These are phyloP conservation scores for Sporothrix humicola DNA, from an alignment of 2,329 filamentous ascomycete genomes.

Conservation along the genomic window DNA sequence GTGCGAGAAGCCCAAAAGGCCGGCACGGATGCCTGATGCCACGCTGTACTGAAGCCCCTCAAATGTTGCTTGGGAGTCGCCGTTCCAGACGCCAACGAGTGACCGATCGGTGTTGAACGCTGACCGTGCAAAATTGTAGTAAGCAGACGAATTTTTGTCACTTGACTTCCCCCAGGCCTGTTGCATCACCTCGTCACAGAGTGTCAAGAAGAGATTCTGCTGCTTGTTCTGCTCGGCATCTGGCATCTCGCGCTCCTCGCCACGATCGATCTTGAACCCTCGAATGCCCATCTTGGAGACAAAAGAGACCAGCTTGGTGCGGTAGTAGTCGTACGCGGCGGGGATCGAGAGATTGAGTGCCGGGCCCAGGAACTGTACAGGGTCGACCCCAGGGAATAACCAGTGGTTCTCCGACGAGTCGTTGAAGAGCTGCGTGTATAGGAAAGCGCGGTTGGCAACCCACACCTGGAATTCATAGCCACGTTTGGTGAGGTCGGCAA, in stretches of 20 bases:
- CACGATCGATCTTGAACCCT: constrained; percentile 49
- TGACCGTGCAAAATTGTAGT: constrained; percentile 46
- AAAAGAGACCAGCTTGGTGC: constrained; percentile 43
- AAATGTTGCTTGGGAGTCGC: constrained; percentile 45
- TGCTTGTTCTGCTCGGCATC: constrained; percentile 47
- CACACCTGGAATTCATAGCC: constrained; percentile 48
- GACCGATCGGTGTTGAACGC: constrained; percentile 45
- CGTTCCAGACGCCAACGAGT: constrained; percentile 46
- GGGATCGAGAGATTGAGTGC: constrained; percentile 48
- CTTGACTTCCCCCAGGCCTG: constrained; percentile 40
- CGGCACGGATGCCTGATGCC: constrained; percentile 44
- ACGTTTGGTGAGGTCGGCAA: constrained; percentile 43
- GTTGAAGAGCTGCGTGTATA: constrained; percentile 45
- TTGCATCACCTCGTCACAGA: constrained; percentile 46
- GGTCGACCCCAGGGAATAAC: constrained; percentile 44
- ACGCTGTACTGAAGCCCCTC: constrained; percentile 45
- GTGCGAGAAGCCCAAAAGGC: constrained; percentile 44
- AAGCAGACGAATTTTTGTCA: constrained; percentile 34
- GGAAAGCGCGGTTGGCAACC: constrained; percentile 47
- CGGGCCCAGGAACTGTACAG: constrained; percentile 43
- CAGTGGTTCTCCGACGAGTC: constrained; percentile 42
- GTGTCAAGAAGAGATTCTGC: constrained; percentile 43
- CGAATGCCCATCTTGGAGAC: constrained; percentile 44
- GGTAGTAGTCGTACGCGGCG: constrained; percentile 46
- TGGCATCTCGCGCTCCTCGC: constrained; percentile 49